Evolutionary conservation across 805 yeast genomes (phyloP).

Genomic region (Candida berthetii): DNA sequence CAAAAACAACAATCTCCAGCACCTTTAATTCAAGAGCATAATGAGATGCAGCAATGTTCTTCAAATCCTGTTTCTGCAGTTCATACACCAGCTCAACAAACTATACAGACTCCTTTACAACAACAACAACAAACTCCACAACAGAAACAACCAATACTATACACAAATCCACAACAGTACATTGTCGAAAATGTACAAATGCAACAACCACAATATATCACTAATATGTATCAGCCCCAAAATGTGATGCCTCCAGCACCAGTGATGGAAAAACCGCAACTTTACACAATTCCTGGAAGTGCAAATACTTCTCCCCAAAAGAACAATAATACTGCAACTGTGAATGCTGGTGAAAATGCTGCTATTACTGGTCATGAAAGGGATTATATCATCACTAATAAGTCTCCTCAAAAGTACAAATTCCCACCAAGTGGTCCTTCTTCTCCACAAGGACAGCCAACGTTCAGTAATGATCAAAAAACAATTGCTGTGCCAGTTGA

Average conservation of each 20-base stretch:
- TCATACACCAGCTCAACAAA: background rate
- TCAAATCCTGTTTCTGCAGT: constrained; percentile 7
- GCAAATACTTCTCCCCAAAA: background rate
- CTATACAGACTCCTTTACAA: background rate
- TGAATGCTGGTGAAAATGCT: no score
- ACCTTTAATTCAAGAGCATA: background rate
- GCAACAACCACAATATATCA: background rate
- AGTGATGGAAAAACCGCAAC: background rate
- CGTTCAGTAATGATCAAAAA: constrained; percentile 1
- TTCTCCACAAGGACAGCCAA: background rate
- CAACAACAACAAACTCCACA: background rate
- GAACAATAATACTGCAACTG: background rate
- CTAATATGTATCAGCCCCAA: no score
- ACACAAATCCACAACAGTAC: constrained; percentile 2
- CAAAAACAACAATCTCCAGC: constrained; percentile 10
- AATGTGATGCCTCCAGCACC: background rate
- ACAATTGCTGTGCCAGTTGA: constrained; percentile 21
- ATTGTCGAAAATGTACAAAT: constrained; percentile 2
- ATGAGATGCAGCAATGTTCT: background rate
- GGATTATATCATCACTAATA: constrained; percentile 41
- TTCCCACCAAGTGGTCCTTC: constrained; percentile 25
- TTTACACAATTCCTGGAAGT: background rate
- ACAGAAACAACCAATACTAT: background rate
- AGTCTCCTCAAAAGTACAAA: constrained; percentile 38
- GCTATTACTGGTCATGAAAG: no score